Evolutionary conservation across 2,329 filamentous ascomycete genomes (phyloP), one percentile per base, ranked within the genome.

Genomic region (Paecilomyces sp.): DNA sequence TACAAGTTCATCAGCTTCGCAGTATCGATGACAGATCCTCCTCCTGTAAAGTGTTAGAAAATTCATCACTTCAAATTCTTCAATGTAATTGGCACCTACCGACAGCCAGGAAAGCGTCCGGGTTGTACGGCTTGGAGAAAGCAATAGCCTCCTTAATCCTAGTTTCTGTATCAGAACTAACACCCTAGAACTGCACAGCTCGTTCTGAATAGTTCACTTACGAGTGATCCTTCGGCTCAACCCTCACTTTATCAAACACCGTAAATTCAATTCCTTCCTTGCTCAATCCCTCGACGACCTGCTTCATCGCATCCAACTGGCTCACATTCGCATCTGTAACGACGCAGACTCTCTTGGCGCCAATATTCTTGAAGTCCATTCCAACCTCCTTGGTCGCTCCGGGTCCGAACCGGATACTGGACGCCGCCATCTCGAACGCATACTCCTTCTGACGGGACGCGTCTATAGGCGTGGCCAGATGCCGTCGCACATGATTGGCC

Each of bases 1-100:
- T 97, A 97, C 0, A 99, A 83, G 71, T 99, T 99, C 92, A 99
- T 97, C 59, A 99, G 83, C 77, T 99, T 99, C 58, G 94, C 93
- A 0, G 94, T 99, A 76, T 99, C 94, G 66, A 99, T 99, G 65
- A 97, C 94, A 47, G 91, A 96, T 41, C 94, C 94, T 66, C 92
- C 88, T 18, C 84, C 75, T 77, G 34, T 25, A 58, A 18, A 15
- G 12, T 50, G 18, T 60, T 62, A 69, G 61, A 51, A 50, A 36
- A 55, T 28, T 53, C 15, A 33, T 12, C 4, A 4, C 18, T 3
- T 47, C n/a, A 1, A 22, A 8, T 6, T 51, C 51, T 3, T 2
- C 12, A 12, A 53, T n/a, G 2, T 28, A 8, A 28, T 53, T 12
- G 9, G 28, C 6, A 50, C 73, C 53, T 61, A 77, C 90, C 94